Evolutionary conservation across 2,329 filamentous ascomycete genomes (phyloP), one percentile per base, ranked within the genome.

Genomic region (Fusarium longipes): DNA sequence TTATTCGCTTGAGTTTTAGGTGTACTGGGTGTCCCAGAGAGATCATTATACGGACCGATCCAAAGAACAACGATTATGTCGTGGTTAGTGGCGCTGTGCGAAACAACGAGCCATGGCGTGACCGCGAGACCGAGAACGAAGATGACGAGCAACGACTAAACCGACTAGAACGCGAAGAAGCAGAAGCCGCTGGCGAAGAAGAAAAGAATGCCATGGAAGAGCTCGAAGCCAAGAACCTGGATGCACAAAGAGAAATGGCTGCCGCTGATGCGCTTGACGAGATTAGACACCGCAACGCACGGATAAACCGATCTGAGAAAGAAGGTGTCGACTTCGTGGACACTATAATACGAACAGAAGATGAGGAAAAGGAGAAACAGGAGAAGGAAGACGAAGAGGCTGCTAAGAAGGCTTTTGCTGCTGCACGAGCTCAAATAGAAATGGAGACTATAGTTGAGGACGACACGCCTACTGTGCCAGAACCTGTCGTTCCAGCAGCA

Each of bases 241-340:
- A 99, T 77, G 94, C 94, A 1, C 94, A 96, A 82, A 86, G 91
- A 38, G 96, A 99, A 79, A 99, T 99, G 94, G 93, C 92, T 18
- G 93, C 97, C 42, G 96, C 96, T 3, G 96, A 99, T 82, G 95
- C 94, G 9, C 81, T 99, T 55, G 96, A 99, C 78, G 94, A 97
- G 80, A 97, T 99, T 57, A 85, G 95, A 56, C 95, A 92, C 51
- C 83, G 95, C 67, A 99, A 99, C 80, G 96, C 96, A 9, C 85
- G 93, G 66, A 89, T 96, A 48, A 93, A 97, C 78, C 86, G 91
- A 67, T 91, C 90, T 10, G 87, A 88, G 56, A 87, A 88, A 73
- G 89, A 93, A 62, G 88, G 87, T 4, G 82, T 87, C 5, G 87
- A 90, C 57, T 86, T 87, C 20, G 80, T 82, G 12, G 84, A 87